Conservation (phyloP, 2,329 filamentous ascomycete species). For the Conoideocrella luteorostrata region DNA sequence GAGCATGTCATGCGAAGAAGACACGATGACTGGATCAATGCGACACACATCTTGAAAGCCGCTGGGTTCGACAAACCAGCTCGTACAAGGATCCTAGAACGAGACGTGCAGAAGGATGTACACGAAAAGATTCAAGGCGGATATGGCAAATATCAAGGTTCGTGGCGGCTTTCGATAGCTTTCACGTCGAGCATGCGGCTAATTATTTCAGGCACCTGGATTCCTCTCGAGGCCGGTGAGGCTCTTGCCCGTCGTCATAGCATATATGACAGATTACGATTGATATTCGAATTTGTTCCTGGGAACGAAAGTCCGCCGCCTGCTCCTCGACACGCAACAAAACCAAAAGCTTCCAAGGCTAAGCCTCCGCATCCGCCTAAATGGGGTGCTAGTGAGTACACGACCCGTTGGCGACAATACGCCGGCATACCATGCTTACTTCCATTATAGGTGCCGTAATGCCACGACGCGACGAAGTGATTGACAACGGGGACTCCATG, state of each 20-base stretch:
- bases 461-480: slow-evolving; percentile 51
- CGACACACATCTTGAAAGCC: slow-evolving; percentile 96
- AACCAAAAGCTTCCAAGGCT: slow-evolving; percentile 66
- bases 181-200: background rate
- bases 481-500: slow-evolving; percentile 53
- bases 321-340: slow-evolving; percentile 86
- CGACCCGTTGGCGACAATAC: background rate
- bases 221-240: slow-evolving; percentile 77
- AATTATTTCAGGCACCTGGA: slow-evolving; percentile 72
- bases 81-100: slow-evolving; percentile 86
- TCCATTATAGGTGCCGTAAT: slow-evolving; percentile 11
- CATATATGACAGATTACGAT: slow-evolving; percentile 72
- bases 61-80: slow-evolving; percentile 97
- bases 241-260: slow-evolving; percentile 81
- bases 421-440: slow-evolving; percentile 1
- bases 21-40: slow-evolving; percentile 96
- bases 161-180: slow-evolving; percentile 10
- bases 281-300: slow-evolving; percentile 84
- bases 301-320: slow-evolving; percentile 86
- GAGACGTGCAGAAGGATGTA: slow-evolving; percentile 91
- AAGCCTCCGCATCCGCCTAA: slow-evolving; percentile 45
- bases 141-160: slow-evolving; percentile 97
- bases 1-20: slow-evolving; percentile 94
- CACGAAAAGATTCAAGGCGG: slow-evolving; percentile 98
- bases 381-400: slow-evolving; percentile 32